These are phyloP conservation scores for Chaetoceros tenuissimus DNA, from an alignment of 108 stramenopile species.

Conservation along the genomic window DNA sequence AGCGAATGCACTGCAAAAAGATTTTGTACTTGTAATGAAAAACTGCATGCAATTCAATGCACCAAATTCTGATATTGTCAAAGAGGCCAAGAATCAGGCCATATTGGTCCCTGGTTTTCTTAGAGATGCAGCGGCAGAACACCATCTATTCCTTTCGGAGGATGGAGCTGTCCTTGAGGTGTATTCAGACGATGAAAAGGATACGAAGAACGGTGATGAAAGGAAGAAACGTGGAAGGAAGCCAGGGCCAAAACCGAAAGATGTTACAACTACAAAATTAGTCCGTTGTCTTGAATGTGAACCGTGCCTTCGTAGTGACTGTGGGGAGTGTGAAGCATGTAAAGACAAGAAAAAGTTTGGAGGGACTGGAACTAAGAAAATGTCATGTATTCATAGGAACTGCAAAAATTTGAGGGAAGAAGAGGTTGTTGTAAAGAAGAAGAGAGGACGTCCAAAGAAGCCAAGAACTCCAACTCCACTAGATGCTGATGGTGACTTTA, in stretches of 20 bases:
- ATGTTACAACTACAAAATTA: constrained; percentile 3
- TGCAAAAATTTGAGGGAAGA: constrained; percentile 12
- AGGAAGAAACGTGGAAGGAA: constrained; percentile 9
- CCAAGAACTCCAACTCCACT: constrained; percentile 1
- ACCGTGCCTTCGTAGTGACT: constrained; percentile 27
- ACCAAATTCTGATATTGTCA: constrained; percentile 73
- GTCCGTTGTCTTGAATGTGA: constrained; percentile 27
- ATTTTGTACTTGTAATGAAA: constrained; percentile 70
- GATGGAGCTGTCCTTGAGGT: constrained; percentile 73
- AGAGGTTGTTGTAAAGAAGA: not conserved
- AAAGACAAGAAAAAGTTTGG: constrained; percentile 49
- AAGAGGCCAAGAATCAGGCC: constrained; percentile 65
- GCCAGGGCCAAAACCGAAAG: not conserved
- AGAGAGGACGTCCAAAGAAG: not conserved
- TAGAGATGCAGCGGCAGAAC: constrained; percentile 60
- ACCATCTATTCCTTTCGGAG: constrained; percentile 70
- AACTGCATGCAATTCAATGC: constrained; percentile 79
- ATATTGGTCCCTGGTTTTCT: constrained; percentile 57
- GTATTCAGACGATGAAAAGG: constrained; percentile 38
- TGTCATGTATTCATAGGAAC: constrained; percentile 9
- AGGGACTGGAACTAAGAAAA: constrained; percentile 21
- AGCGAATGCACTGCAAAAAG: constrained; percentile 82
- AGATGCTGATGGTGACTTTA: not conserved
- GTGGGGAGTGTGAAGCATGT: constrained; percentile 41
- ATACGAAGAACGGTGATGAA: constrained; percentile 9